These are phyloP conservation scores for Arachis stenosperma DNA, from an alignment of 306 rosid genomes.

Conservation along the genomic window DNA sequence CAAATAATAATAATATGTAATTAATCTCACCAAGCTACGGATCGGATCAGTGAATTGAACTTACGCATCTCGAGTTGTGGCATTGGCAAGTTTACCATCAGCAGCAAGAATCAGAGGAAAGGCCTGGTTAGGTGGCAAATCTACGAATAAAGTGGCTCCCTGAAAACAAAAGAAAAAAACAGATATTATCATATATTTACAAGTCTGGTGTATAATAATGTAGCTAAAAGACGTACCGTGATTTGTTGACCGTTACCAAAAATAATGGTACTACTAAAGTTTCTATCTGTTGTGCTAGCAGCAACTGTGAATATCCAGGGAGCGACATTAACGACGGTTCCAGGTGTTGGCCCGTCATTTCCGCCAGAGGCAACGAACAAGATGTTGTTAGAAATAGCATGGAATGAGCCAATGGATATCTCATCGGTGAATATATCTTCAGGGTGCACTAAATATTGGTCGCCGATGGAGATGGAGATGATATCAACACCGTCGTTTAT, in stretches of 20 bases:
- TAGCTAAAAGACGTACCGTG: no score
- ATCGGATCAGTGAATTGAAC: background rate
- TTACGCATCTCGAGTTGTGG: constrained; percentile 33
- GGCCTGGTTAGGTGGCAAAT: constrained; percentile 33
- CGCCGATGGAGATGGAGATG: background rate
- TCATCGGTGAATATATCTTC: background rate
- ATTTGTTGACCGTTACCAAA: background rate
- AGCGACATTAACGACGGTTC: background rate
- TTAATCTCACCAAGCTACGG: no score
- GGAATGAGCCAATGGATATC: background rate
- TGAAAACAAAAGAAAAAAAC: background rate
- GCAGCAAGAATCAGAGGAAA: constrained; percentile 43
- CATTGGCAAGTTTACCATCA: constrained; percentile 43
- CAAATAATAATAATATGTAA: background rate
- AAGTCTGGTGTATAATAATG: no score
- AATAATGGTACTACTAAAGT: no score
- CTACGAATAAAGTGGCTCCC: constrained; percentile 53
- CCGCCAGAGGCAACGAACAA: background rate
- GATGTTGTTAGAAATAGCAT: background rate
- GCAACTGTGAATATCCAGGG: background rate
- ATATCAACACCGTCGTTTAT: background rate
- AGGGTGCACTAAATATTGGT: background rate
- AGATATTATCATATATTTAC: no score
- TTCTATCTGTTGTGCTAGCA: background rate
- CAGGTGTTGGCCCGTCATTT: background rate